Percentiles rank a stretch among this genome's conserved stretches.
Evolutionary conservation across 495 filamentous ascomycete genomes (phyloP).

Genomic region (Lindgomyces ingoldianus): DNA sequence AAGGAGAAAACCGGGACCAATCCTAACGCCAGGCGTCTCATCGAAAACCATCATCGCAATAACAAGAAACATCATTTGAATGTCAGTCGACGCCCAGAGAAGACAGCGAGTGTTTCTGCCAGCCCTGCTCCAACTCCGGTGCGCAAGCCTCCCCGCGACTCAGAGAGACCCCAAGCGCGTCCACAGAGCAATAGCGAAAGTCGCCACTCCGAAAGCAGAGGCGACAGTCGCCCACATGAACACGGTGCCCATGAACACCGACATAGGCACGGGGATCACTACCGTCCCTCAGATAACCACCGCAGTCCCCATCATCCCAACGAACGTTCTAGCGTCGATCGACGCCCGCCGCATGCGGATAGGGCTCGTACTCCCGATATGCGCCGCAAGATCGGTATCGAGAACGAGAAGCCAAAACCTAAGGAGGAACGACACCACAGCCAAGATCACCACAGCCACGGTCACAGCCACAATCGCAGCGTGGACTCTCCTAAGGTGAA

Average conservation of each 20-base stretch:
- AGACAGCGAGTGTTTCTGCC: constrained; percentile 32
- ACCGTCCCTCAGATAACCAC: constrained; percentile 48
- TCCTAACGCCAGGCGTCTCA: constrained; percentile 30
- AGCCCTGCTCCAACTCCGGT: constrained; percentile 29
- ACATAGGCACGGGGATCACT: constrained; percentile 47
- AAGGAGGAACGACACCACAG: constrained; percentile 32
- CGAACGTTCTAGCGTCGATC: constrained; percentile 32
- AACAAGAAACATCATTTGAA: constrained; percentile 42
- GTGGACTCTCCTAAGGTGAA: constrained; percentile 25
- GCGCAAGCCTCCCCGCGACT: constrained; percentile 49
- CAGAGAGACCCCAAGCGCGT: constrained; percentile 55
- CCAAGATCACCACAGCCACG: neutral
- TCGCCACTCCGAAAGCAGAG: constrained; percentile 53
- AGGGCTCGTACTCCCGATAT: constrained; percentile 40
- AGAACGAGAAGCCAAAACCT: constrained; percentile 32
- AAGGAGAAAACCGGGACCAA: constrained; percentile 61
- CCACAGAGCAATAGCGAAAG: constrained; percentile 50
- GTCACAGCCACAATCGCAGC: constrained; percentile 25
- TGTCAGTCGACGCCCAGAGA: constrained; percentile 32
- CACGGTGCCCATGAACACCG: constrained; percentile 33
- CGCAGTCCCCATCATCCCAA: constrained; percentile 28
- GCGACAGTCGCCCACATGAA: constrained; percentile 42
- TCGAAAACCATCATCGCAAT: constrained; percentile 40
- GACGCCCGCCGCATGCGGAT: constrained; percentile 53
- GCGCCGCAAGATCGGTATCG: constrained; percentile 37